phyloP scores from a whole-genome alignment of 2,329 filamentous ascomycete species.

The Pseudofabraea citricarpa region DNA sequence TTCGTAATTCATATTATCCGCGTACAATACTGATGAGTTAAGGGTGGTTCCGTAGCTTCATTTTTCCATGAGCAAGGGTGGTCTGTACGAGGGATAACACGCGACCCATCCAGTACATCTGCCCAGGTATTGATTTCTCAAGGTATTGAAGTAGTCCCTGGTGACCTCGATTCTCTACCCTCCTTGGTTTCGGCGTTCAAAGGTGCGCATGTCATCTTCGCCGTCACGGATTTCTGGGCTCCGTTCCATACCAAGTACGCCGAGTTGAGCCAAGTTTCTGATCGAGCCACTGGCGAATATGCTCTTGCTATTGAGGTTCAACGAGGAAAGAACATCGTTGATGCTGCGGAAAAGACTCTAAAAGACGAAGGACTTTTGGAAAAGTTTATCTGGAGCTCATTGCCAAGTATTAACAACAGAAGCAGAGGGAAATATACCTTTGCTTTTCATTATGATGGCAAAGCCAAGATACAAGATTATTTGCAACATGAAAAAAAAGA shows the following conservation, averaged over 20 bases:
- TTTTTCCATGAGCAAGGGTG: constrained; percentile 40
- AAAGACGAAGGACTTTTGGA: constrained; percentile 10
- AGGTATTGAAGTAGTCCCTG: constrained; percentile 38
- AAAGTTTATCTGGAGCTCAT: constrained; percentile 14
- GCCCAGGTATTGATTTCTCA: constrained; percentile 33
- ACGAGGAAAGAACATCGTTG: constrained; percentile 28
- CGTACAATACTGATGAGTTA: background rate
- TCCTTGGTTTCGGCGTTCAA: constrained; percentile 27
- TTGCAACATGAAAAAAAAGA: constrained; percentile 18
- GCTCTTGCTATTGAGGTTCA: constrained; percentile 20
- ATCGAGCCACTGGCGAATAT: constrained; percentile 16
- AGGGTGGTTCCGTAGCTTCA: constrained; percentile 42
- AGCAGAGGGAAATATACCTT: constrained; percentile 32
- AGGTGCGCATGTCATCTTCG: constrained; percentile 34
- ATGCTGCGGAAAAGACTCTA: constrained; percentile 25
- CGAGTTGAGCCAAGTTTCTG: constrained; percentile 10
- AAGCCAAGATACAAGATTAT: constrained; percentile 27
- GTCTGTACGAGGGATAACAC: constrained; percentile 42
- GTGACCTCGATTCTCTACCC: constrained; percentile 14
- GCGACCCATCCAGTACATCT: constrained; percentile 36
- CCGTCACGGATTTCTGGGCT: constrained; percentile 30
- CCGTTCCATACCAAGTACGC: constrained; percentile 11
- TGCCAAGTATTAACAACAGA: constrained; percentile 25
- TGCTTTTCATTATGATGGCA: constrained; percentile 34
- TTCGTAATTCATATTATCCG: background rate